phyloP scores from a whole-genome alignment of 208 protist genomes.

The Trypanosoma scelopori region DNA sequence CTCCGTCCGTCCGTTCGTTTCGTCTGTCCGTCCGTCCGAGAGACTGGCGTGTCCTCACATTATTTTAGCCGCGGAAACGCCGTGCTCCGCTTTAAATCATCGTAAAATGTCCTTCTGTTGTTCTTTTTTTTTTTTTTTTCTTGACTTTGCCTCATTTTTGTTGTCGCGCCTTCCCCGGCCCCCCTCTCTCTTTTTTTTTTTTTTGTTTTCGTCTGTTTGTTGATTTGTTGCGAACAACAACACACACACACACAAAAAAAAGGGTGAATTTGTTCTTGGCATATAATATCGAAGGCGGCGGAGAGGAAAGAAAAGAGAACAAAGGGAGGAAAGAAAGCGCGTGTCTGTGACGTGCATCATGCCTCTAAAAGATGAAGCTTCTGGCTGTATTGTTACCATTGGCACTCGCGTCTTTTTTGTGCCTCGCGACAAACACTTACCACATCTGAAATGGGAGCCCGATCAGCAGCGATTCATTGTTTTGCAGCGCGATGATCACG shows the following conservation, averaged over 20 bases:
- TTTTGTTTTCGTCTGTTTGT: constrained; percentile 4
- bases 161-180: no score
- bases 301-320: background rate
- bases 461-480: constrained; percentile 43
- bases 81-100: no score
- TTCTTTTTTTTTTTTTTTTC: no score
- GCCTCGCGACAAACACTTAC: constrained; percentile 26
- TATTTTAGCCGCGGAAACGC: no score
- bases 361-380: background rate
- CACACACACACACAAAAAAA: background rate
- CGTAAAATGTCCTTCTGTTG: no score
- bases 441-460: constrained; percentile 44
- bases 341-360: background rate
- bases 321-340: no score
- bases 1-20: constrained; percentile 6
- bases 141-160: no score
- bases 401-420: constrained; percentile 23
- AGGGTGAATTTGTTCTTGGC: background rate
- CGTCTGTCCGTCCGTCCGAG: no score
- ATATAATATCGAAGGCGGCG: no score
- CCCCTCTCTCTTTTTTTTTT: constrained; percentile 15
- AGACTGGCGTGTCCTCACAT: no score
- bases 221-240: background rate
- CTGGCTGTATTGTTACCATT: constrained; percentile 20
- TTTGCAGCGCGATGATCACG: constrained; percentile 37